Evolutionary conservation across 2,329 filamentous ascomycete genomes (phyloP).

Genomic region (Pezizomycotina sp.): DNA sequence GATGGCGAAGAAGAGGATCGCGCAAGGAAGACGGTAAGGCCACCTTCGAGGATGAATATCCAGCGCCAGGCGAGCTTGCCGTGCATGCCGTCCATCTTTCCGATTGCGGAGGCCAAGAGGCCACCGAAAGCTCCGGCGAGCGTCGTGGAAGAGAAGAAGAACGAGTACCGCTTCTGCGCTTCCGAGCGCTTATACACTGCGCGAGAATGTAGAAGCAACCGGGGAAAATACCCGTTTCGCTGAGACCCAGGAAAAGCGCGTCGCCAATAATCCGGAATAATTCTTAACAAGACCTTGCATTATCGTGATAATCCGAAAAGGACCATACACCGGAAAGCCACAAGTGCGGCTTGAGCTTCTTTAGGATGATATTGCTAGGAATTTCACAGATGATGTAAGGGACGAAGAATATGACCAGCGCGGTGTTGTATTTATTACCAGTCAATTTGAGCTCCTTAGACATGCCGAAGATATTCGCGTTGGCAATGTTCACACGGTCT

Average conservation of each 20-base stretch:
- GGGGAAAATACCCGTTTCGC: slow-evolving; percentile 61
- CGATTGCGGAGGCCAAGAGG: slow-evolving; percentile 68
- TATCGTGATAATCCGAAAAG: too few relatives aligned
- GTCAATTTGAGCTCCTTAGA: slow-evolving; percentile 44
- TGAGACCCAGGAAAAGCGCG: slow-evolving; percentile 73
- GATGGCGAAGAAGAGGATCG: slow-evolving; percentile 52
- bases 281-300: slow-evolving; percentile 62
- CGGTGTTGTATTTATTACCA: slow-evolving; percentile 51
- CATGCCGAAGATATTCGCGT: slow-evolving; percentile 53
- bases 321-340: too few relatives aligned
- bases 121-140: slow-evolving; percentile 74
- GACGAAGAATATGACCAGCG: slow-evolving; percentile 65
- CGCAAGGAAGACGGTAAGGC: slow-evolving; percentile 44
- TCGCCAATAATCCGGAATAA: slow-evolving; percentile 59
- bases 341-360: slow-evolving; percentile 47
- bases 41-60: slow-evolving; percentile 67
- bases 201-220: slow-evolving; percentile 57
- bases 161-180: slow-evolving; percentile 77
- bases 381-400: slow-evolving; percentile 57
- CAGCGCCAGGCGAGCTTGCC: slow-evolving; percentile 62
- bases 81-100: slow-evolving; percentile 60
- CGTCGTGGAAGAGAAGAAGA: slow-evolving; percentile 78
- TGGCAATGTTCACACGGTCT: slow-evolving; percentile 63
- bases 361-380: slow-evolving; percentile 55
- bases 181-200: slow-evolving; percentile 80